phyloP scores from a whole-genome alignment of 2,329 filamentous ascomycete genomes.

The Chaetomium olivaceum region DNA sequence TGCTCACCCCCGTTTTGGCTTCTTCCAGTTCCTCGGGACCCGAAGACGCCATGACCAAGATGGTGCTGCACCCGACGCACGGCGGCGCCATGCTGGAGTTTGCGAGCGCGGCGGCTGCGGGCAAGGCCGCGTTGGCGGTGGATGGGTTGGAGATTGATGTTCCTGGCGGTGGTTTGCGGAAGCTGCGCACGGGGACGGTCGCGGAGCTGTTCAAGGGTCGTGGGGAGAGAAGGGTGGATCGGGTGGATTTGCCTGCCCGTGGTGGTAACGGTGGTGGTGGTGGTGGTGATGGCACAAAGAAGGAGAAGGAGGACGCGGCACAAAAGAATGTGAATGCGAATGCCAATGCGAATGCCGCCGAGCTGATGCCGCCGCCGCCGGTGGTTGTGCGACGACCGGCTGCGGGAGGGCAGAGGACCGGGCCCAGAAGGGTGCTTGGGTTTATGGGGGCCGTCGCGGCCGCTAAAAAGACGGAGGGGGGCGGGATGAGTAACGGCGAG shows the following conservation, averaged over 20 bases:
- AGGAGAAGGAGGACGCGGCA: conserved; percentile 15
- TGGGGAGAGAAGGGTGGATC: conserved; percentile 47
- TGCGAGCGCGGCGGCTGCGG: conserved; percentile 66
- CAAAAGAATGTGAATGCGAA: conserved; percentile 32
- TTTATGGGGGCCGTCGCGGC: conserved; percentile 36
- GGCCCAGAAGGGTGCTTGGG: conserved; percentile 48
- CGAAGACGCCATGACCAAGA: conserved; percentile 59
- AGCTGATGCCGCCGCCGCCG: conserved; percentile 49
- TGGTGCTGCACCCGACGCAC: conserved; percentile 78
- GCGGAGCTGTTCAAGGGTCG: conserved; percentile 57
- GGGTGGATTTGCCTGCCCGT: conserved; percentile 40
- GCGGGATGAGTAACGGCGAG: conserved; percentile 33
- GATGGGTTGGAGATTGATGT: conserved; percentile 55
- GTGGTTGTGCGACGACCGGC: conserved; percentile 44
- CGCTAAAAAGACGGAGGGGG: conserved; percentile 31
- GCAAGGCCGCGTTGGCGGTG: conserved; percentile 65
- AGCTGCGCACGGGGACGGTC: conserved; percentile 55
- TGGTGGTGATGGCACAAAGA: conserved; percentile 32
- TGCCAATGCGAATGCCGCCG: conserved; percentile 30
- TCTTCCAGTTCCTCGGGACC: neutral
- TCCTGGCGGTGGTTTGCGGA: conserved; percentile 9
- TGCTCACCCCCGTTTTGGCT: conserved; percentile 68
- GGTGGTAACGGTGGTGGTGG: neutral
- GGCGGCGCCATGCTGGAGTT: conserved; percentile 87
- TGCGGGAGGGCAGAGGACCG: conserved; percentile 42